These are phyloP conservation scores for Striga hermonthica DNA, from an alignment of 305 asterid genomes.

Conservation along the genomic window DNA sequence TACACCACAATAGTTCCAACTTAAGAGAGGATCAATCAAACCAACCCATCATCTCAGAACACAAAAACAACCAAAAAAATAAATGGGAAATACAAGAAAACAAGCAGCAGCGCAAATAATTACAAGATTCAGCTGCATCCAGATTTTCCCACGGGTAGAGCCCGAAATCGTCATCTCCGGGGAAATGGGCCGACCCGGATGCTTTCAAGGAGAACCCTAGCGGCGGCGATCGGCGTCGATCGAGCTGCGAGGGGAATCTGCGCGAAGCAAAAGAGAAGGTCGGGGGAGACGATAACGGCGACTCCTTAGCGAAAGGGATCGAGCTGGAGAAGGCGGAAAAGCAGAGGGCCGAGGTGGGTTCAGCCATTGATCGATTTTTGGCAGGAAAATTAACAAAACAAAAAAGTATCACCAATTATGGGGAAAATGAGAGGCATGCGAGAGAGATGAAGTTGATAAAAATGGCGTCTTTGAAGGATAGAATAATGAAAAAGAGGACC, in stretches of 20 bases:
- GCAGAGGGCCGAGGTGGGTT: conserved; percentile 44
- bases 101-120: background rate
- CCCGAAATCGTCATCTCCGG: conserved; percentile 51
- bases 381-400: background rate
- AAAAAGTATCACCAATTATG: background rate
- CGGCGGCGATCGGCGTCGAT: conserved; percentile 33
- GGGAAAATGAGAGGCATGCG: conserved; percentile 23
- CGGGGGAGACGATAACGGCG: conserved; percentile 34
- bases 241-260: conserved; percentile 31
- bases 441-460: conserved; percentile 1
- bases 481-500: background rate
- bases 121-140: conserved; percentile 42
- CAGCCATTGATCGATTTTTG: conserved; percentile 43
- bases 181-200: conserved; percentile 40
- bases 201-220: conserved; percentile 33
- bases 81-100: background rate
- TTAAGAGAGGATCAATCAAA: background rate
- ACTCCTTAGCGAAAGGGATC: conserved; percentile 35
- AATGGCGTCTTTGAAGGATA: background rate
- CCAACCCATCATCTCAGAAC: background rate
- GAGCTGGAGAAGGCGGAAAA: conserved; percentile 40
- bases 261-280: conserved; percentile 39
- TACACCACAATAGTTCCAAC: background rate
- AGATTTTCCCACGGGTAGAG: conserved; percentile 55
- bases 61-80: background rate